Evolutionary conservation across 305 asterid genomes (phyloP).

Genomic region (Solanum hybrid): DNA sequence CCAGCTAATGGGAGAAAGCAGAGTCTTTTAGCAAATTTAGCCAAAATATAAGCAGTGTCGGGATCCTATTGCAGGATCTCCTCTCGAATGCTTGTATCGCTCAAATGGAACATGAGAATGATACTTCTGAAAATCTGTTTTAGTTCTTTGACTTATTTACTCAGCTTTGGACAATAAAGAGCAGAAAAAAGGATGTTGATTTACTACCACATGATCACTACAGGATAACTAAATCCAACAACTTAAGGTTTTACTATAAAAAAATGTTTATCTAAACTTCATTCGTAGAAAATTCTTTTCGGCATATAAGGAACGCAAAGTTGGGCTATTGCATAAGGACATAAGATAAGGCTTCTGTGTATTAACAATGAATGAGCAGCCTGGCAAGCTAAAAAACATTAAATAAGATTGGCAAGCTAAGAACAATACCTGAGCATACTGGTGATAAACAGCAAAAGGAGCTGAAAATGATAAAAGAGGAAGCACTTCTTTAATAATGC

Average conservation of each 20-base stretch:
- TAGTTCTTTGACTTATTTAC: background rate
- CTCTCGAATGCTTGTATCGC: background rate
- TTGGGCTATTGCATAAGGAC: background rate
- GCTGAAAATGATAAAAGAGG: constrained; percentile 82
- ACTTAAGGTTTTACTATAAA: background rate
- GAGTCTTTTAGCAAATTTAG: background rate
- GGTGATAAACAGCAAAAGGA: constrained; percentile 81
- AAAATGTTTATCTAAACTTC: background rate
- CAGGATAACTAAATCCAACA: background rate
- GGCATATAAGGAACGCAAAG: background rate
- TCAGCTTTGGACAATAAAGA: background rate
- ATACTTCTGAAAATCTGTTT: background rate
- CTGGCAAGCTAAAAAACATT: background rate
- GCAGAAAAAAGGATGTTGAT: background rate
- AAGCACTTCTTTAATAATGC: constrained; percentile 55
- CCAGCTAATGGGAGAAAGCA: background rate
- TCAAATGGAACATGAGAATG: background rate
- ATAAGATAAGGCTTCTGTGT: background rate
- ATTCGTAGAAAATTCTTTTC: background rate
- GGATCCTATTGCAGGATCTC: background rate
- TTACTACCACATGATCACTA: background rate
- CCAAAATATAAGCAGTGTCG: background rate
- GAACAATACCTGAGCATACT: constrained; percentile 60
- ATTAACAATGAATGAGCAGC: background rate
- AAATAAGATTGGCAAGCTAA: background rate